phyloP scores from a whole-genome alignment of 108 stramenopile genomes.

The Skeletonema menzelii region DNA sequence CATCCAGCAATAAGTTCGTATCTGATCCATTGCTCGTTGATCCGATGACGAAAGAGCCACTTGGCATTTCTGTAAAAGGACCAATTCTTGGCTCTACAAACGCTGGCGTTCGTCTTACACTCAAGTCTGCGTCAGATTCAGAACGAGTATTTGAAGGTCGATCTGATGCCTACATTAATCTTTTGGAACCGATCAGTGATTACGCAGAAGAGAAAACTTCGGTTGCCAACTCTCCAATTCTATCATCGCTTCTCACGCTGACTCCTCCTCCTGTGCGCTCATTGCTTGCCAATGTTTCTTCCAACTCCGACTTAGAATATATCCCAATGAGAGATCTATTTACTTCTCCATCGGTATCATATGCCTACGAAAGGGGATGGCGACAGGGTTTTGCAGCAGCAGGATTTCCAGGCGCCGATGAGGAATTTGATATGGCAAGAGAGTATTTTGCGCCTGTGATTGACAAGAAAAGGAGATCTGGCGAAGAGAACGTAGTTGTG shows the following conservation, averaged over 20 bases:
- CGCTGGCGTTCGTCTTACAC: constrained; percentile 32
- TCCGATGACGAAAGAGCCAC: constrained; percentile 73
- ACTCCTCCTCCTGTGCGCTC: constrained; percentile 75
- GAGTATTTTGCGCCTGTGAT: constrained; percentile 79
- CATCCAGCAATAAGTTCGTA: not conserved
- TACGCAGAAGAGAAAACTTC: constrained; percentile 10
- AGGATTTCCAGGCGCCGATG: constrained; percentile 93
- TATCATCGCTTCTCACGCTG: constrained; percentile 44
- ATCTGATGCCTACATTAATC: constrained; percentile 65
- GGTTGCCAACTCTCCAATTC: constrained; percentile 26
- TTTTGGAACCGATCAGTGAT: constrained; percentile 54
- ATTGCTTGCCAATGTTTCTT: constrained; percentile 39
- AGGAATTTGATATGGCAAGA: constrained; percentile 79
- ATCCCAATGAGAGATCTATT: constrained; percentile 86
- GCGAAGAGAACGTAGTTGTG: constrained; percentile 62
- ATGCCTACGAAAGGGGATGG: constrained; percentile 96
- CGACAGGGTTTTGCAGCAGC: constrained; percentile 86
- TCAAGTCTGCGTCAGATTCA: constrained; percentile 47
- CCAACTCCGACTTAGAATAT: constrained; percentile 52
- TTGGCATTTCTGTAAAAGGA: constrained; percentile 36
- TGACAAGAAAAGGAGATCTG: constrained; percentile 13
- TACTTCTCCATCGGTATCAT: constrained; percentile 84
- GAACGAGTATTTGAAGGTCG: constrained; percentile 48
- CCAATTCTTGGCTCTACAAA: constrained; percentile 50
- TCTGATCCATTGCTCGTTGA: constrained; percentile 72